Percentiles rank a stretch among this genome's conserved stretches.
phyloP scores from a whole-genome alignment of 202 grass and related monocot genomes.

The Musa balbisiana region DNA sequence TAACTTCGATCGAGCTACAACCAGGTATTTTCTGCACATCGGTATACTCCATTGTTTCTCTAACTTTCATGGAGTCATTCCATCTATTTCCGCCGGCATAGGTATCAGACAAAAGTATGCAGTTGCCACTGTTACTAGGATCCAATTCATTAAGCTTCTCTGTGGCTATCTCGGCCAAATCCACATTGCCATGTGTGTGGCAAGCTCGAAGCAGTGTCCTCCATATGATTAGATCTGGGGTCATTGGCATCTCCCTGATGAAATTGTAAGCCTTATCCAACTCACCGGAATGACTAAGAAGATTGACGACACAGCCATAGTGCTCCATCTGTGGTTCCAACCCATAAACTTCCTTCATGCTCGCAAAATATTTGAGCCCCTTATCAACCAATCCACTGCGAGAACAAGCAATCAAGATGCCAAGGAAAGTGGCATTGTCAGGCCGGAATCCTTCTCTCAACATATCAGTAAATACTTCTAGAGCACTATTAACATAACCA shows the following conservation, averaged over 20 bases:
- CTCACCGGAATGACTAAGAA: conserved; percentile 34
- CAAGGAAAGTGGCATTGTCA: conserved; percentile 34
- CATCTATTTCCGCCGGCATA: conserved; percentile 33
- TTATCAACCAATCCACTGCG: conserved; percentile 27
- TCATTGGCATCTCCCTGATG: conserved; percentile 31
- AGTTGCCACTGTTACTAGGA: conserved; percentile 31
- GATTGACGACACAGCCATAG: conserved; percentile 35
- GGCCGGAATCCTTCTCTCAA: conserved; percentile 26
- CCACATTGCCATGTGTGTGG: conserved; percentile 29
- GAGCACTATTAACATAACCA: conserved; percentile 24
- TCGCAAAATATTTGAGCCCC: conserved; percentile 35
- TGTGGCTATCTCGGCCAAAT: conserved; percentile 28
- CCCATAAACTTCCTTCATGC: conserved; percentile 29
- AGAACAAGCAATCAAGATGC: conserved; percentile 34
- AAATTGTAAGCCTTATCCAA: conserved; percentile 30
- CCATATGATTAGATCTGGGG: conserved; percentile 34
- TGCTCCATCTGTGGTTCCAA: conserved; percentile 42
- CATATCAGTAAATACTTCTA: conserved; percentile 31
- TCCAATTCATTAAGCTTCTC: conserved; percentile 32
- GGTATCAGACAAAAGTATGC: conserved; percentile 30
- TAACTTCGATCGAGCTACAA: conserved; percentile 27
- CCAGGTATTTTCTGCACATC: conserved; percentile 32
- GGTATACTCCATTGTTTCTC: conserved; percentile 22
- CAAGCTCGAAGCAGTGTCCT: conserved; percentile 41
- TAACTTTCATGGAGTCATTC: conserved; percentile 28